Base-by-base conservation (phyloP, 192 early-diverging fungal genomes). In the Pilobolus umbonatus region DNA sequence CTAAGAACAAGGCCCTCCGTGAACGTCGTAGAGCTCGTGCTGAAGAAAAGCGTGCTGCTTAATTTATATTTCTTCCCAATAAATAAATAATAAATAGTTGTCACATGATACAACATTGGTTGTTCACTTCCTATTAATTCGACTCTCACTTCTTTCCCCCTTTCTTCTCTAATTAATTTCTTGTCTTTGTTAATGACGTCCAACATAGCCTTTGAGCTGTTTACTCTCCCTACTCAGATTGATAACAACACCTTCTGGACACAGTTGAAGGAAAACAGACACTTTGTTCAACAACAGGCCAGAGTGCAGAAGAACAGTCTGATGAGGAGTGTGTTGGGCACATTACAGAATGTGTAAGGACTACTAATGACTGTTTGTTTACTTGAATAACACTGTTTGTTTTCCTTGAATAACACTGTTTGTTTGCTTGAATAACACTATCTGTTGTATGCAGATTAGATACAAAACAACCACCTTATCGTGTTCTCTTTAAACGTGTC, bases 1-100 rank as follows among this genome's bases (percentile, higher is more conserved):
- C 77, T 78, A 92, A 92, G 83, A 86, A 87, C 81, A 93, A 93
- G 85, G 92, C 92, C 66, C 89, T 92, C 55, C 89, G 95, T 68
- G 90, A 93, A 68, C 92, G 95, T 76, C 90, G 93, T 75, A 17
- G 15, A 4, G 19, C 14, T 17, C 14, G 19, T 12, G 19, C 14
- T 12, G 19, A 17, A 5, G 39, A 42, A 42, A 42, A 42, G 39
- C 12, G 14, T 12, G 39, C 14, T 17, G 39, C 39, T 42, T n/a
- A n/a, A n/a, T n/a, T n/a, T n/a, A n/a, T n/a, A n/a, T n/a, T n/a
- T n/a, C n/a, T n/a, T n/a, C n/a, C n/a, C n/a, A n/a, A n/a, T n/a
- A n/a, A n/a, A n/a, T n/a, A n/a, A n/a, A n/a, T n/a, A n/a, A n/a
- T n/a, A n/a, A n/a, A n/a, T n/a, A n/a, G n/a, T n/a, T n/a, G n/a